phyloP scores from a whole-genome alignment of 2,329 filamentous ascomycete species.

The Fusarium poae region DNA sequence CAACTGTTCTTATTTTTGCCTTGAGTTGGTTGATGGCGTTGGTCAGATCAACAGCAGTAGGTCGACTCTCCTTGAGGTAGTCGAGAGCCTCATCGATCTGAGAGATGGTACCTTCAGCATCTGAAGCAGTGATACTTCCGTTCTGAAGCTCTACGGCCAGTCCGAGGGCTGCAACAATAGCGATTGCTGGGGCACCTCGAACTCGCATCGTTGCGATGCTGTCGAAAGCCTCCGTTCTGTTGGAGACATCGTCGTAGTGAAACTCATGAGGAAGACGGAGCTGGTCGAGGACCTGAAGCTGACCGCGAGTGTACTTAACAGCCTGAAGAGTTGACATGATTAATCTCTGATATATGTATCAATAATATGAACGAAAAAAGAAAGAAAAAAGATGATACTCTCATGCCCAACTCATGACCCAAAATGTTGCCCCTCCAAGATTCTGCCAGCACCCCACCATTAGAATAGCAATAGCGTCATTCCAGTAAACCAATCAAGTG shows the following conservation, averaged over 20 bases:
- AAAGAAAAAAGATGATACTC: background rate
- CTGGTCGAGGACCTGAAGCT: constrained; percentile 84
- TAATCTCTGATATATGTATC: background rate
- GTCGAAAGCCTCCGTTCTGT: constrained; percentile 81
- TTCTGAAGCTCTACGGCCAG: constrained; percentile 85
- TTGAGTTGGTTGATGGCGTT: constrained; percentile 90
- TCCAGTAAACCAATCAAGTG: constrained; percentile 30
- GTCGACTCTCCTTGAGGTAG: constrained; percentile 88
- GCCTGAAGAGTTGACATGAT: constrained; percentile 75
- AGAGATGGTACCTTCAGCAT: constrained; percentile 69
- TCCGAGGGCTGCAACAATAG: constrained; percentile 93
- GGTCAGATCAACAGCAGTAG: constrained; percentile 93
- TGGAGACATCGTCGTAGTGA: constrained; percentile 79
- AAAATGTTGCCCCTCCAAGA: constrained; percentile 50
- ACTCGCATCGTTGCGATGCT: constrained; percentile 85
- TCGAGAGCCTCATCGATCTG: constrained; percentile 83
- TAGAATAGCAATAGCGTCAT: constrained; percentile 38
- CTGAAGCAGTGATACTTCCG: constrained; percentile 59
- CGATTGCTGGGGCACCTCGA: constrained; percentile 90
- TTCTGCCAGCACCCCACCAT: constrained; percentile 53
- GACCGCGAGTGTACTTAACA: constrained; percentile 79
- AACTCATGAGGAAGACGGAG: constrained; percentile 84
- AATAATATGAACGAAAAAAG: background rate
- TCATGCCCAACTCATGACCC: constrained; percentile 20
- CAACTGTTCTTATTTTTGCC: constrained; percentile 66